Conservation (phyloP, 768 basidiomycete genomes). For the Suillus americanus region DNA sequence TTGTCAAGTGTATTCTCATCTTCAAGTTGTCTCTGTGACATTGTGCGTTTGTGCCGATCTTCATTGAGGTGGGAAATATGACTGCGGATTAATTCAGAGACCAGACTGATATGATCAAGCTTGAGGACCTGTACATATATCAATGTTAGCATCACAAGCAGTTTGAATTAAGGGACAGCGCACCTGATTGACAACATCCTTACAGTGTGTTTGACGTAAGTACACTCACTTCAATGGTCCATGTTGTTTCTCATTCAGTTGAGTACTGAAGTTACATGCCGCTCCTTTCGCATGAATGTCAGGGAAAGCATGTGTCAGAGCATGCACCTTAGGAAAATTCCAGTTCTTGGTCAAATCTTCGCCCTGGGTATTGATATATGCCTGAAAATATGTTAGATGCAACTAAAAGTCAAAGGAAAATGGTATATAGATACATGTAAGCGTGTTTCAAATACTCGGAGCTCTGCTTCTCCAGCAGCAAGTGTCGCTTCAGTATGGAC, state of each 20-base stretch:
- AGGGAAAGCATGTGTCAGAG: slow-evolving; percentile 1
- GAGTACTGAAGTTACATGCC: slow-evolving; percentile 28
- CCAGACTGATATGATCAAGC: background rate
- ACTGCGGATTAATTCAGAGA: background rate
- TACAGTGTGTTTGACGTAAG: slow-evolving; percentile 29
- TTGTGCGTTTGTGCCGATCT: background rate
- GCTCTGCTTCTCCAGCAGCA: slow-evolving; percentile 8
- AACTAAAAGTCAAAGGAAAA: background rate
- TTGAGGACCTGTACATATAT: background rate
- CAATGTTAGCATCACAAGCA: background rate
- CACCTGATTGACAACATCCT: slow-evolving; percentile 32
- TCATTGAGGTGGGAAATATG: background rate
- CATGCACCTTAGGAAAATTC: slow-evolving; percentile 5
- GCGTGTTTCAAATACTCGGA: background rate
- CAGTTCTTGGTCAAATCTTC: slow-evolving; percentile 2
- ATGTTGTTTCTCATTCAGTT: slow-evolving; percentile 30
- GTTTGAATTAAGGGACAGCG: background rate
- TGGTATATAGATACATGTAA: background rate
- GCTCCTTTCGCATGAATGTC: background rate
- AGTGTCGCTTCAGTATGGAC: slow-evolving; percentile 32
- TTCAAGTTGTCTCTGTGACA: background rate
- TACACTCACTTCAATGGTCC: slow-evolving; percentile 25
- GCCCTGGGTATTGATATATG: background rate
- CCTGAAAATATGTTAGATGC: background rate
- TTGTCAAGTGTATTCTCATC: background rate